Conservation (phyloP, 2,329 filamentous ascomycete genomes). For the Xylaria sp. region DNA sequence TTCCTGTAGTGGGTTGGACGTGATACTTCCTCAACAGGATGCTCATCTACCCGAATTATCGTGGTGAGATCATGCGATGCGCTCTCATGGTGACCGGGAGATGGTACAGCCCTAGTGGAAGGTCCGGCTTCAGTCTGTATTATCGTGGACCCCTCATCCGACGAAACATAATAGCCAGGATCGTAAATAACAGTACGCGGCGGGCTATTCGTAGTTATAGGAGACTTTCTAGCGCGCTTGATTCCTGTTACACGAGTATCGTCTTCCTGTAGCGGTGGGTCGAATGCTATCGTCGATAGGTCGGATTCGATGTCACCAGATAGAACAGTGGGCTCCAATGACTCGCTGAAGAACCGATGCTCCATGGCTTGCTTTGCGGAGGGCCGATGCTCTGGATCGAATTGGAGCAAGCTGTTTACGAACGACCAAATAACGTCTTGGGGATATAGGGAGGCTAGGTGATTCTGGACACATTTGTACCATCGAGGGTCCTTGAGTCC, state of each 20-base stretch:
- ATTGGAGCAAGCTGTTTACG: background rate
- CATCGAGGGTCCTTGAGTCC: background rate
- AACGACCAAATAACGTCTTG: background rate
- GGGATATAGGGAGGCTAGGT: background rate
- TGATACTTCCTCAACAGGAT: too few species aligned
- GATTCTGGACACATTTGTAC: rapidly evolving
- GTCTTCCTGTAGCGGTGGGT: background rate
- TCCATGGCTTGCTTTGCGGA: background rate
- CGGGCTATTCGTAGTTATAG: background rate
- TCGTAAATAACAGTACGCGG: background rate
- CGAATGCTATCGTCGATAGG: background rate
- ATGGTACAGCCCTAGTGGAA: background rate
- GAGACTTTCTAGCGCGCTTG: background rate
- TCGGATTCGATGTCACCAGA: background rate
- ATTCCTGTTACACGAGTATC: background rate
- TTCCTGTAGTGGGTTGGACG: too few species aligned
- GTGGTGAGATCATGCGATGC: too few species aligned
- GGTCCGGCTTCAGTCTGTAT: background rate
- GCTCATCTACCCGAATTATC: too few species aligned
- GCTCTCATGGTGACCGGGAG: background rate
- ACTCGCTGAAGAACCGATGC: background rate
- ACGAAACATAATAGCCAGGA: background rate
- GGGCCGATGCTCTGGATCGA: background rate
- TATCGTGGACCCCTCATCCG: background rate
- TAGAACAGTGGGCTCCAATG: background rate